Evolutionary conservation across 2,329 filamentous ascomycete genomes (phyloP), one percentile per base, ranked within the genome.

Genomic region (Penicillium vulpinum): DNA sequence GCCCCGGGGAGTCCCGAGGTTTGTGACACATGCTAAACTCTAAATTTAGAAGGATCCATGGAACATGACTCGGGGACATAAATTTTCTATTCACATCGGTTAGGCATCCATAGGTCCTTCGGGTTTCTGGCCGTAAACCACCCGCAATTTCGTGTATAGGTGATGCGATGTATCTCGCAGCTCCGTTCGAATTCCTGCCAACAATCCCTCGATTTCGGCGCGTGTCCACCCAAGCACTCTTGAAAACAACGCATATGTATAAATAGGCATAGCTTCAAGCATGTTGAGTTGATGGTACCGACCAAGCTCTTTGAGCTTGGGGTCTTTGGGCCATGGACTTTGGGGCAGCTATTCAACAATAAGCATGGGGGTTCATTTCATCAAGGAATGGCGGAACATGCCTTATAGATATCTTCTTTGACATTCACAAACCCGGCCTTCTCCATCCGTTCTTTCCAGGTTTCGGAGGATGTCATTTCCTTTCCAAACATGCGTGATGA

Each of bases 391-490:
- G 24, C 15, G 8, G 11, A 8, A 57, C 53, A 21, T 51, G 73
- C 72, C 66, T 78, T 80, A 62, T 75, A 80, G 0, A 79, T 58
- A 1, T 75, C 71, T 61, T 84, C 80, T 0, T 70, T 72, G 0
- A 86, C 78, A 48, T 85, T 80, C 10, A 77, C 68, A 51, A 86
- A 86, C 0, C 84, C 84, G 0, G 77, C 81, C 4, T 80, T 78
- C 8, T 74, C 72, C 60, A 85, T 75, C 46, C 76, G 75, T 10
- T 71, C 67, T 56, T 76, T 75, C 57, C 77, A 74, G 5, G 71
- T 63, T 7, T 65, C 39, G 33, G 70, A 71, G 1, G 73, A 68
- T 13, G 60, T 46, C 61, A 74, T 64, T 11, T 65, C 60, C 57
- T 75, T 75, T 6, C 73, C 73, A 43, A 72, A 72, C n/a, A 63